Percentiles rank a stretch among this genome's conserved stretches.
Conservation (phyloP, 164 flowering plant genomes). For the Cinnamomum micranthum region DNA sequence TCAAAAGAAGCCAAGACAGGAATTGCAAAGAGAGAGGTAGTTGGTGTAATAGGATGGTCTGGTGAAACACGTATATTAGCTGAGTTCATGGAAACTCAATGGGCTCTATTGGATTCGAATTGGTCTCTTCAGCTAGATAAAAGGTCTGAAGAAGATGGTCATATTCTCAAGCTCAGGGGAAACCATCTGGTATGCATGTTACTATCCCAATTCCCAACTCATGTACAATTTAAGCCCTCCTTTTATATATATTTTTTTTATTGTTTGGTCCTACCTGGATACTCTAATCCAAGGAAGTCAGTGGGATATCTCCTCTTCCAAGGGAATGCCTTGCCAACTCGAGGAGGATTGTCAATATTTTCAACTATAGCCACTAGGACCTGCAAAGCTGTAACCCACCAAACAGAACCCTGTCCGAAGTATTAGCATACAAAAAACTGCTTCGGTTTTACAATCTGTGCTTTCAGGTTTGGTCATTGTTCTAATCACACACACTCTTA, state of each 20-base stretch:
- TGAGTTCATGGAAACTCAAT: slow-evolving; percentile 36
- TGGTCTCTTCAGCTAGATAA: slow-evolving; percentile 46
- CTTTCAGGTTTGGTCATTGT: neutral
- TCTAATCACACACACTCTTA: neutral
- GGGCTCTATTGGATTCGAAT: slow-evolving; percentile 49
- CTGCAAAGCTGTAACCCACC: neutral
- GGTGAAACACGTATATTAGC: slow-evolving; percentile 56
- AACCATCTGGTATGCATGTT: slow-evolving; percentile 44
- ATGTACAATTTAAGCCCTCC: neutral
- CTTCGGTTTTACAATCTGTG: neutral
- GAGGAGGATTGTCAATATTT: too few species aligned
- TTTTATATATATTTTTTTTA: too few species aligned
- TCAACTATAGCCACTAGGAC: neutral
- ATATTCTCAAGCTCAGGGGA: slow-evolving; percentile 59
- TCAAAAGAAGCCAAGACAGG: slow-evolving; percentile 24
- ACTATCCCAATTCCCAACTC: neutral
- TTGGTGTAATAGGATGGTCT: slow-evolving; percentile 38
- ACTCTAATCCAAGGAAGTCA: neutral
- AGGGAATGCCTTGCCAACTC: too few species aligned
- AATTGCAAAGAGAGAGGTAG: slow-evolving; percentile 42
- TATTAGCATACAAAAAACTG: neutral
- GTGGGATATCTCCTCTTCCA: too few species aligned
- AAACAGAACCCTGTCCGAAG: neutral
- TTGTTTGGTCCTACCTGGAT: neutral
- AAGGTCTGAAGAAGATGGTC: slow-evolving; percentile 30